These are phyloP conservation scores for Musa schizocarpa DNA, from an alignment of 176 grass and related monocot genomes.

Conservation along the genomic window DNA sequence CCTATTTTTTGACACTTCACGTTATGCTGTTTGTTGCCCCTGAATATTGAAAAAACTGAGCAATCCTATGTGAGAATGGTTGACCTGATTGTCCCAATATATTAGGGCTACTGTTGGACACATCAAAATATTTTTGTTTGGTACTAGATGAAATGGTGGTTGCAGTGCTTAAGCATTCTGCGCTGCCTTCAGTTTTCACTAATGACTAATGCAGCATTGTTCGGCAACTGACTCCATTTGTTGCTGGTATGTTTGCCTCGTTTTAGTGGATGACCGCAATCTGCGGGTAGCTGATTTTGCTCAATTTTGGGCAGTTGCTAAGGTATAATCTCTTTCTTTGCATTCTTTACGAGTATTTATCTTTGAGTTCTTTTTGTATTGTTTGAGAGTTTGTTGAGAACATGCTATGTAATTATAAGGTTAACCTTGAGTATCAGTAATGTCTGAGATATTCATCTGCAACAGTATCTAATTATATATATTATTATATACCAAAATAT, in stretches of 20 bases:
- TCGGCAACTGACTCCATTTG: slow-evolving; percentile 88
- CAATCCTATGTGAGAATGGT: neutral
- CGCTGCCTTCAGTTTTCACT: slow-evolving; percentile 55
- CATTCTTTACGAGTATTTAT: slow-evolving; percentile 40
- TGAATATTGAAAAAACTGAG: slow-evolving; percentile 6
- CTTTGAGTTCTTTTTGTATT: slow-evolving; percentile 32
- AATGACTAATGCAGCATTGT: slow-evolving; percentile 72
- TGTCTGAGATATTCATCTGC: neutral
- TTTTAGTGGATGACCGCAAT: slow-evolving; percentile 99
- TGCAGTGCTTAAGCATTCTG: slow-evolving; percentile 34
- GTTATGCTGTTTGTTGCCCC: neutral
- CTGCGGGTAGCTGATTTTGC: slow-evolving; percentile 99
- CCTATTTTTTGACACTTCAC: too few relatives aligned
- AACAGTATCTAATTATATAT: neutral
- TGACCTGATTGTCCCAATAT: slow-evolving; percentile 12
- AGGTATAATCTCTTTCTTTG: slow-evolving; percentile 85
- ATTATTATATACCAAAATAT: neutral
- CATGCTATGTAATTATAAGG: neutral
- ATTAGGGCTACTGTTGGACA: slow-evolving; percentile 16
- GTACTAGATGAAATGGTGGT: slow-evolving; percentile 46
- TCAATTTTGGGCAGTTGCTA: slow-evolving; percentile 98
- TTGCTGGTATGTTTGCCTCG: slow-evolving; percentile 76
- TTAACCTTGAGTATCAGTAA: neutral
- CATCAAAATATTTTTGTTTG: slow-evolving; percentile 32
- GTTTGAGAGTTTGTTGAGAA: slow-evolving; percentile 3